Conservation (phyloP, 2,329 filamentous ascomycete genomes). For the Cyphellophora attinorum region DNA sequence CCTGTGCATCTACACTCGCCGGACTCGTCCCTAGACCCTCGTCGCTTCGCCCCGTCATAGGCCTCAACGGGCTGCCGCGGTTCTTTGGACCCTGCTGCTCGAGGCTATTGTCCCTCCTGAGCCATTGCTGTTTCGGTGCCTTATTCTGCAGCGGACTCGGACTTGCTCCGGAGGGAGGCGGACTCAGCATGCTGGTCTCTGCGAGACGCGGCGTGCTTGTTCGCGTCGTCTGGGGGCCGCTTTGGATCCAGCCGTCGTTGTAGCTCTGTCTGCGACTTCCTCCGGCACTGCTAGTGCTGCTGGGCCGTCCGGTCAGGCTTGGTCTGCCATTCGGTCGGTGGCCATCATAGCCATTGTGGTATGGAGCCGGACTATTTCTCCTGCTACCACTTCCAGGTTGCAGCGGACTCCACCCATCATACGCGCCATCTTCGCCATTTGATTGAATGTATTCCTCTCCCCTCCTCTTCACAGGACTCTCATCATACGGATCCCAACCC, state of each 20-base stretch:
- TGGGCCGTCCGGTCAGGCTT: slow-evolving; percentile 7
- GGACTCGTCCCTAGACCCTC: slow-evolving; percentile 24
- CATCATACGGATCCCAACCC: slow-evolving; percentile 64
- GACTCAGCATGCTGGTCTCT: no score
- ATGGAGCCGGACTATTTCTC: neutral
- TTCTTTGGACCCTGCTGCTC: neutral
- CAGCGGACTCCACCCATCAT: no score
- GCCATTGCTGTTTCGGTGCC: slow-evolving; percentile 3
- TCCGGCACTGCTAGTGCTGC: slow-evolving; percentile 6
- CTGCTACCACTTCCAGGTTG: slow-evolving; percentile 17
- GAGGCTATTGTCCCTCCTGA: neutral
- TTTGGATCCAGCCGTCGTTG: slow-evolving; percentile 11
- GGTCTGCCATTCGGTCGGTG: slow-evolving; percentile 7
- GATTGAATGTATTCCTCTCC: slow-evolving; percentile 62
- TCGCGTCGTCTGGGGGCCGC: neutral
- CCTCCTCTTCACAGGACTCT: slow-evolving; percentile 56
- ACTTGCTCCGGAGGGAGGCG: no score
- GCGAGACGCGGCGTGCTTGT: neutral
- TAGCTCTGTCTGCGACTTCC: slow-evolving; percentile 20
- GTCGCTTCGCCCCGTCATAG: slow-evolving; percentile 20
- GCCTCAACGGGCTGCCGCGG: slow-evolving; percentile 25
- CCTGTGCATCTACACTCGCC: no score
- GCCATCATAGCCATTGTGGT: slow-evolving; percentile 15
- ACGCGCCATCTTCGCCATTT: no score
- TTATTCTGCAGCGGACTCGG: neutral